Percentiles rank a stretch among this genome's conserved stretches.
Conservation (phyloP, 2,329 filamentous ascomycete genomes). For the Raffaelea albimanens region DNA sequence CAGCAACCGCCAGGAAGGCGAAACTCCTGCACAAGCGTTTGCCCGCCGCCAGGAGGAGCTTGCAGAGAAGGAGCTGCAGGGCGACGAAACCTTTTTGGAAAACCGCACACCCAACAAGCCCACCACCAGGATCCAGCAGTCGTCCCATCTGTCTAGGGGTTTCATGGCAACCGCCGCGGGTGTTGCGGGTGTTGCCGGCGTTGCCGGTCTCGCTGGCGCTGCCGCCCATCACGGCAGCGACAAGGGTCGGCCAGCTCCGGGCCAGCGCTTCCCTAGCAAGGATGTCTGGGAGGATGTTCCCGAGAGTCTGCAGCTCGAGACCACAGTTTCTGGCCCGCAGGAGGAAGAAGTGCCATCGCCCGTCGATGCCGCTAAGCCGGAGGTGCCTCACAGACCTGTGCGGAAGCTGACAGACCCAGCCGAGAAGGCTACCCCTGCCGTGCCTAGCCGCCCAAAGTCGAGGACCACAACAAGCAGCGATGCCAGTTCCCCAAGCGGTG, state of each 20-base stretch:
- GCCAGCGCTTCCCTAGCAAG: constrained; percentile 74
- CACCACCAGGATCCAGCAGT: constrained; percentile 35
- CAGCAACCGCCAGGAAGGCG: constrained; percentile 28
- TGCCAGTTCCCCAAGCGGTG: not conserved
- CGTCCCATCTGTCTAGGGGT: constrained; percentile 41
- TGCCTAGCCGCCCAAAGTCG: constrained; percentile 47
- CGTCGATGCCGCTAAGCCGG: constrained; percentile 42
- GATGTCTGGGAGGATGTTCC: constrained; percentile 95
- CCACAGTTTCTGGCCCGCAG: constrained; percentile 55
- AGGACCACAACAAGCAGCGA: constrained; percentile 19
- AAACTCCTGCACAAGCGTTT: constrained; percentile 55
- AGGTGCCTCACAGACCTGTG: constrained; percentile 46
- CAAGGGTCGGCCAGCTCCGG: constrained; percentile 37
- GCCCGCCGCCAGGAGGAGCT: constrained; percentile 56
- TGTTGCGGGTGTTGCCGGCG: not conserved
- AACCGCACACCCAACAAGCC: constrained; percentile 37
- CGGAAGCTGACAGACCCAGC: constrained; percentile 28
- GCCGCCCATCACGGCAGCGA: constrained; percentile 15
- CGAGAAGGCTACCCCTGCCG: constrained; percentile 28
- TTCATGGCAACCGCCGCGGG: constrained; percentile 13
- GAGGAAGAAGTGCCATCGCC: constrained; percentile 36
- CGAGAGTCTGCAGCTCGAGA: constrained; percentile 70
- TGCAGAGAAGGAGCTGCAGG: constrained; percentile 36
- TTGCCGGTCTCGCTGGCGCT: not conserved
- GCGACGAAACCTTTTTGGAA: constrained; percentile 9